Evolutionary conservation across 2,329 filamentous ascomycete species (phyloP), one percentile per base, ranked within the genome.

Genomic region (Xylaria sp.): DNA sequence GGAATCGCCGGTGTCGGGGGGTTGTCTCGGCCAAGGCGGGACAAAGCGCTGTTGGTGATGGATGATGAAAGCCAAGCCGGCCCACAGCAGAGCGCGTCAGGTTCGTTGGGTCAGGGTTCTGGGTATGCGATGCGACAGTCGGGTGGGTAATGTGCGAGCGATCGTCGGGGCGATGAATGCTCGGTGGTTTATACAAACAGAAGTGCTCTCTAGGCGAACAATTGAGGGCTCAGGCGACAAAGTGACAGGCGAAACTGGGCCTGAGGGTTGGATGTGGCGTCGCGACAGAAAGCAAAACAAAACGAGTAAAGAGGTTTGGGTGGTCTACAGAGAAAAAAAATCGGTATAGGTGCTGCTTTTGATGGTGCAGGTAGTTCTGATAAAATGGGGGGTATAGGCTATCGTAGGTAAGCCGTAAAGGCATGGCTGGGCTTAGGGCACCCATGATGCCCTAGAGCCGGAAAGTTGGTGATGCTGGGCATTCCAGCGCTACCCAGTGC

Each of bases 21-120:
- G 10, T 44, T 31, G 65, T 58, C 22, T 55, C 15, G 42, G 61
- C 66, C 62, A 68, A 66, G 63, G 60, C 58, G 27, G 29, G 17
- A 44, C 47, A 47, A 50, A 39, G 44, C 33, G 25, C 38, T 42
- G 38, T 15, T 25, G 51, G 55, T 29, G 56, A 54, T 27, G 51
- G 61, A 69, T 69, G 67, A 69, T 69, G 67, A 63, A 69, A 69
- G 67, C 67, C 67, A 69, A 69, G 67, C 47, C 66, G 58, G 58
- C 58, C 66, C 55, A 50, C 61, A 57, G 44, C 17, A 55, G 22
- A 31, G 38, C 25, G 54, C 33, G 31, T 50, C 60, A 36, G 49
- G 45, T 59, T 53, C 33, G 53, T 36, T 38, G 47, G 59, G 38
- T 63, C 57, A 36, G 3, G 51, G 27, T 20, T 22, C 9, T 11